Percentiles rank a stretch among this genome's conserved stretches.
phyloP scores from a whole-genome alignment of 345 rosid species.

The Euphorbia tirucalli region DNA sequence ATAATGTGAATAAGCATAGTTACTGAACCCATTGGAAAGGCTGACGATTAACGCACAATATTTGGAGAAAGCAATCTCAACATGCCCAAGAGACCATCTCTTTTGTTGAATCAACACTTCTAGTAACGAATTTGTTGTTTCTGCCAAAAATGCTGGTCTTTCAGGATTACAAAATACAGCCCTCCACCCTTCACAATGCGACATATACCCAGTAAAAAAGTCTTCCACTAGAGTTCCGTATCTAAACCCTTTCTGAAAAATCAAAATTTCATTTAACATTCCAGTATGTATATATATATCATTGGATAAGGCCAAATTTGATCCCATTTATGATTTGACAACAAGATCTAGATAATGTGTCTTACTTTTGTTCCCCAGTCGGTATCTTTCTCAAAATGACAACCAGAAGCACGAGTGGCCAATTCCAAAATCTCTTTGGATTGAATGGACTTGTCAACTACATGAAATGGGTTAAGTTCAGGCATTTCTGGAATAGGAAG shows the following conservation, averaged over 20 bases:
- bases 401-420: conserved; percentile 52
- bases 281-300: too few species aligned
- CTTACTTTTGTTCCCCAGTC: conserved; percentile 62
- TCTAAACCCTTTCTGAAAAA: conserved; percentile 50
- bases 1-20: conserved; percentile 38
- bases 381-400: too few species aligned
- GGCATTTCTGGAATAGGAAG: conserved; percentile 28
- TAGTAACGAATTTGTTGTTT: conserved; percentile 40
- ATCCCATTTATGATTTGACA: too few species aligned
- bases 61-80: conserved; percentile 45
- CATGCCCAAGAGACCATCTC: conserved; percentile 66
- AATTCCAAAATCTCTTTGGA: conserved; percentile 25
- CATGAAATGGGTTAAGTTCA: too few species aligned
- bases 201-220: conserved; percentile 47
- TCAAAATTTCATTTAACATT: too few species aligned
- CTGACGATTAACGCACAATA: conserved; percentile 51
- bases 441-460: conserved; percentile 28
- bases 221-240: conserved; percentile 81
- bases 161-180: conserved; percentile 54
- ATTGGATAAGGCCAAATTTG: too few species aligned
- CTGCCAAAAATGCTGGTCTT: conserved; percentile 59
- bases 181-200: conserved; percentile 72
- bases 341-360: background rate
- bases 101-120: conserved; percentile 52
- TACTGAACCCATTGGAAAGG: conserved; percentile 15